phyloP scores from a whole-genome alignment of 768 basidiomycete species.

The Lactarius akahatsu region DNA sequence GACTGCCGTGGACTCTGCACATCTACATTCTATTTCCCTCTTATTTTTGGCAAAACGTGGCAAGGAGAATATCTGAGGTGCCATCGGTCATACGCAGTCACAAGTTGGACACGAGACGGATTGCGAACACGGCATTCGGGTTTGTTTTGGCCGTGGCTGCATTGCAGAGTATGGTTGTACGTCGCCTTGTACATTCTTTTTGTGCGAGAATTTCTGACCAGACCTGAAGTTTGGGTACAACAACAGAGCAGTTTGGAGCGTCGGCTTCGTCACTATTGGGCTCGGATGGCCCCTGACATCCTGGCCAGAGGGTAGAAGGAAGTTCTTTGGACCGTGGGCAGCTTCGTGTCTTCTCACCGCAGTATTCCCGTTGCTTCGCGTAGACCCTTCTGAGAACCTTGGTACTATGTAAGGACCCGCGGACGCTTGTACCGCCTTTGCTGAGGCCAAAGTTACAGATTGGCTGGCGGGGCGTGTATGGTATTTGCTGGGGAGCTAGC shows the following conservation, averaged over 20 bases:
- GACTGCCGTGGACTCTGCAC: slow-evolving; percentile 70
- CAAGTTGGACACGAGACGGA: slow-evolving; percentile 3
- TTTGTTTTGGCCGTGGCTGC: slow-evolving; percentile 41
- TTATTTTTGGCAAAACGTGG: slow-evolving; percentile 71
- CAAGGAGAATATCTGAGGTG: slow-evolving; percentile 13
- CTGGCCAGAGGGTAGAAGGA: slow-evolving; percentile 43
- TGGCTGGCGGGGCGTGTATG: slow-evolving; percentile 48
- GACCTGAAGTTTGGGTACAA: slow-evolving; percentile 62
- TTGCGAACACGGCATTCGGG: slow-evolving; percentile 31
- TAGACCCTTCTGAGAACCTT: slow-evolving; percentile 68
- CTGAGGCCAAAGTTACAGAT: slow-evolving; percentile 8
- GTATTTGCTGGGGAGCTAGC: slow-evolving; percentile 31
- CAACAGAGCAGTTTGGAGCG: slow-evolving; percentile 67
- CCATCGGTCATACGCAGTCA: neutral
- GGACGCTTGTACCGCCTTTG: neutral
- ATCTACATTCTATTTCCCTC: slow-evolving; percentile 72
- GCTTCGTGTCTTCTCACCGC: slow-evolving; percentile 52
- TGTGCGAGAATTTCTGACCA: slow-evolving; percentile 1
- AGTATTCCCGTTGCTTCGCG: slow-evolving; percentile 68
- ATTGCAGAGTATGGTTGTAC: slow-evolving; percentile 72
- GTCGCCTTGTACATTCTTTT: slow-evolving; percentile 33
- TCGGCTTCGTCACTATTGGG: slow-evolving; percentile 61
- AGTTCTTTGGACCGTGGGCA: slow-evolving; percentile 45
- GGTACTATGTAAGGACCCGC: slow-evolving; percentile 52
- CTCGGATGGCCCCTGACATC: slow-evolving; percentile 59